phyloP scores from a whole-genome alignment of 768 basidiomycete genomes.

The Terana coerulea region DNA sequence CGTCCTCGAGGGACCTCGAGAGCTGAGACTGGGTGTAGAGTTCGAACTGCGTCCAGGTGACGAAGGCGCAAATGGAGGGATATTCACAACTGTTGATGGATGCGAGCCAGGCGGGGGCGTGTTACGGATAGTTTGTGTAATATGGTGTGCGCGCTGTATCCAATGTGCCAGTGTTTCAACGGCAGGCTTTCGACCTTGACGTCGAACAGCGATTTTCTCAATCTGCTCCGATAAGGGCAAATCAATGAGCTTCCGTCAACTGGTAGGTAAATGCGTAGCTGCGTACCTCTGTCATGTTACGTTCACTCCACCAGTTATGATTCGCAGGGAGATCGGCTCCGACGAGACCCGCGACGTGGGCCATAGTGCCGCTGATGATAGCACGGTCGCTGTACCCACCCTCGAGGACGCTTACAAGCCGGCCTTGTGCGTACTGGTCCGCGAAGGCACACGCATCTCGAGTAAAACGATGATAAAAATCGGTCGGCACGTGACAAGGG shows the following conservation, averaged over 20 bases:
- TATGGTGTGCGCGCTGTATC: not conserved
- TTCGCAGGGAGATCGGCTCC: conserved; percentile 26
- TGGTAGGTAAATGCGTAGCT: not conserved
- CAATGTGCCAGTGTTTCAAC: not conserved
- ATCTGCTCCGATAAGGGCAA: too few species aligned
- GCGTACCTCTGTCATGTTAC: not conserved
- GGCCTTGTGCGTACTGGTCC: conserved; percentile 58
- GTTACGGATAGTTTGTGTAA: too few species aligned
- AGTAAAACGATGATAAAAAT: conserved; percentile 83
- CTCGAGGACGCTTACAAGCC: conserved; percentile 85
- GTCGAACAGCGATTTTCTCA: not conserved
- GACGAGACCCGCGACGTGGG: conserved; percentile 70
- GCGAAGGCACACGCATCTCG: conserved; percentile 65
- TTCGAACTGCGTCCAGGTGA: too few species aligned
- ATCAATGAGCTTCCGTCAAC: not conserved
- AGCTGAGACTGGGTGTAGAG: too few species aligned
- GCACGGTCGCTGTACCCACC: conserved; percentile 94
- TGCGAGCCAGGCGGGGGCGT: too few species aligned
- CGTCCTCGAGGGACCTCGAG: too few species aligned
- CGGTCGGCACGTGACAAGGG: conserved; percentile 71
- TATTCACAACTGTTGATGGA: too few species aligned
- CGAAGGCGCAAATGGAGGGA: too few species aligned
- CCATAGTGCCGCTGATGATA: conserved; percentile 77
- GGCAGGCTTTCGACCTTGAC: not conserved
- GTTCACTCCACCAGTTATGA: conserved; percentile 53